phyloP scores from a whole-genome alignment of 2,329 filamentous ascomycete species.

The Seiridium cupressi region DNA sequence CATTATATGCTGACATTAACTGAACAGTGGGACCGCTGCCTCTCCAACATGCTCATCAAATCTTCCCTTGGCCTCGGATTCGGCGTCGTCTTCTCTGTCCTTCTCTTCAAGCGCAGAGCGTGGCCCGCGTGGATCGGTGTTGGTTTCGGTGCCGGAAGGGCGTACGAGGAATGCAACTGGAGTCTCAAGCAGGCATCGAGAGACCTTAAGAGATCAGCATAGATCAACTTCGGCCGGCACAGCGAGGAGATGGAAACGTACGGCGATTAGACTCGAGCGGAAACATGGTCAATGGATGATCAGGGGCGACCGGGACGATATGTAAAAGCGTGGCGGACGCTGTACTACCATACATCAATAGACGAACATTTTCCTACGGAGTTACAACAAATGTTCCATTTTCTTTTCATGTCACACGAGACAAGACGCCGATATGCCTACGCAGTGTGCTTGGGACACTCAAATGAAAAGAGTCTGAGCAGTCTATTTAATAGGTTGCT shows the following conservation, averaged over 20 bases:
- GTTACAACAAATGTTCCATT: background rate
- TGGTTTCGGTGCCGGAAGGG: conserved; percentile 92
- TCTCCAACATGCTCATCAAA: conserved; percentile 96
- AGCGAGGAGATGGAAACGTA: background rate
- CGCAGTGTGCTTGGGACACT: too few relatives aligned
- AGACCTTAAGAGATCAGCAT: conserved; percentile 43
- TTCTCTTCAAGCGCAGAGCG: conserved; percentile 95
- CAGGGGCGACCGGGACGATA: background rate
- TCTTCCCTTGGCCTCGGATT: conserved; percentile 94
- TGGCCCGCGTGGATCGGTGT: conserved; percentile 96
- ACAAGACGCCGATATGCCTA: background rate
- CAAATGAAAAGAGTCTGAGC: too few relatives aligned
- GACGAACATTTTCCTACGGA: background rate
- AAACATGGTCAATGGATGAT: background rate
- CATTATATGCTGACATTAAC: background rate
- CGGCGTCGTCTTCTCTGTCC: conserved; percentile 96
- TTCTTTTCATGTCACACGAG: background rate
- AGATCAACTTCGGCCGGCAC: background rate
- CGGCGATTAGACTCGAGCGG: background rate
- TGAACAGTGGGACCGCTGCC: conserved; percentile 90
- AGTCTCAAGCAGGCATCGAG: conserved; percentile 62
- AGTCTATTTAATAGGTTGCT: too few relatives aligned
- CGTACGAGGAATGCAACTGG: conserved; percentile 97
- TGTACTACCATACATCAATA: background rate
- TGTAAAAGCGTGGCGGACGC: background rate